Evolutionary conservation across 2,329 filamentous ascomycete species (phyloP).

Genomic region (Cercospora sp.): DNA sequence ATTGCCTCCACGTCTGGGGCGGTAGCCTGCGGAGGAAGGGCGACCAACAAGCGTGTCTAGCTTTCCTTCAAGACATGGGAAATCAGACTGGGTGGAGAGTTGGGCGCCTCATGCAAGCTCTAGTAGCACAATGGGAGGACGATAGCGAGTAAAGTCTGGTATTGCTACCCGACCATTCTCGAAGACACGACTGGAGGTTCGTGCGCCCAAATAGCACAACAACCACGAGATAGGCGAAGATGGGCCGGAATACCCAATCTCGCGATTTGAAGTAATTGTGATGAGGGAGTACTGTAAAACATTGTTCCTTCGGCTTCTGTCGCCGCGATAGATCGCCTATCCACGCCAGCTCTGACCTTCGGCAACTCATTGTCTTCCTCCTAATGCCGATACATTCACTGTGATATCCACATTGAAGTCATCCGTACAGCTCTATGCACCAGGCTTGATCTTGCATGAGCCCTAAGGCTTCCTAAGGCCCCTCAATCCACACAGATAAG

Average conservation of each 20-base stretch:
- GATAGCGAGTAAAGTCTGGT: slow-evolving; percentile 8
- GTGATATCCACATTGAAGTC: neutral
- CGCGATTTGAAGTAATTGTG: neutral
- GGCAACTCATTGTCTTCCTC: neutral
- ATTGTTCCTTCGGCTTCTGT: neutral
- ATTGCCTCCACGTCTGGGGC: slow-evolving; percentile 25
- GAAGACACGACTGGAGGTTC: neutral
- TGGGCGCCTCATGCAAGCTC: slow-evolving; percentile 8
- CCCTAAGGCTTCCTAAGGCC: neutral
- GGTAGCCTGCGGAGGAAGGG: slow-evolving; percentile 12
- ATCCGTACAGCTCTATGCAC: neutral
- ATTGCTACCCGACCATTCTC: neutral
- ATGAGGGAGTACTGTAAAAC: neutral
- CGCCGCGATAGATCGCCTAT: neutral
- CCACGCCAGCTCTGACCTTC: neutral
- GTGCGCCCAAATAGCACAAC: neutral
- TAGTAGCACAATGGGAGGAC: slow-evolving; percentile 19
- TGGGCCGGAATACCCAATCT: neutral
- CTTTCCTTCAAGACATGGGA: neutral
- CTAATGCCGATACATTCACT: neutral
- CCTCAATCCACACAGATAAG: neutral
- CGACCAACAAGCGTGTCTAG: slow-evolving; percentile 13
- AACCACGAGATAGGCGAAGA: neutral
- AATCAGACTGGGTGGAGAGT: slow-evolving; percentile 18
- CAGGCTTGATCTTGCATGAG: neutral